A percentile compares a stretch with the other conserved stretches of the same genome.
Conservation (phyloP, 1,139 yeast genomes). For the Debaryomyces sp. region DNA sequence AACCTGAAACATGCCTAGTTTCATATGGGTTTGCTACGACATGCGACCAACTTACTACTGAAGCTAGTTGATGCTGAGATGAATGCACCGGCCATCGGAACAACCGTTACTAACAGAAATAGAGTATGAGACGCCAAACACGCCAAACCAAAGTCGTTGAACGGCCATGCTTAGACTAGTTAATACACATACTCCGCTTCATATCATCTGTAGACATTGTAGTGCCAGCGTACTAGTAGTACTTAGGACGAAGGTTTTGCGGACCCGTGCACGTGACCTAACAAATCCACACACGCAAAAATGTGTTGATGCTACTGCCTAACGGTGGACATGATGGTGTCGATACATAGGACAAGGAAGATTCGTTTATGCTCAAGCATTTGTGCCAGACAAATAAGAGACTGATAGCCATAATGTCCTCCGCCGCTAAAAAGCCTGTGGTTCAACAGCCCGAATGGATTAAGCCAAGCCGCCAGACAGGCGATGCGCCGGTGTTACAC, state of each 20-base stretch:
- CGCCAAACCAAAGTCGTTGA: neutral
- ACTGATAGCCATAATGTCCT: conserved; percentile 23
- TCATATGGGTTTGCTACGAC: conserved; percentile 33
- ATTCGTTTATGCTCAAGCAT: conserved; percentile 10
- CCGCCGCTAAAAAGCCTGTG: conserved; percentile 26
- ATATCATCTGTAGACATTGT: neutral
- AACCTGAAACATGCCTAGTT: conserved; percentile 53
- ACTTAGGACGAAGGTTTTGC: neutral
- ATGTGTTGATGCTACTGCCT: neutral
- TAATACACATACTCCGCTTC: neutral
- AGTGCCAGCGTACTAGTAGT: neutral
- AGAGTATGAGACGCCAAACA: neutral
- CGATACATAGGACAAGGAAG: neutral
- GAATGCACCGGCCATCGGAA: neutral
- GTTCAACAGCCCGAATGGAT: conserved; percentile 46
- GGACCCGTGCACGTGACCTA: neutral
- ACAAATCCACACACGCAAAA: neutral
- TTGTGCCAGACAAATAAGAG: conserved; percentile 6
- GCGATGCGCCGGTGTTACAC: conserved; percentile 26
- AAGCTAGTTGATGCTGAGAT: neutral
- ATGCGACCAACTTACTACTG: conserved; percentile 45
- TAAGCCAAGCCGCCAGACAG: conserved; percentile 24
- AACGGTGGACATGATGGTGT: neutral
- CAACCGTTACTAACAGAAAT: neutral
- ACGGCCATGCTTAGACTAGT: neutral